These are phyloP conservation scores for Nothopassalora personata DNA, from an alignment of 2,329 filamentous ascomycete genomes.

Conservation along the genomic window DNA sequence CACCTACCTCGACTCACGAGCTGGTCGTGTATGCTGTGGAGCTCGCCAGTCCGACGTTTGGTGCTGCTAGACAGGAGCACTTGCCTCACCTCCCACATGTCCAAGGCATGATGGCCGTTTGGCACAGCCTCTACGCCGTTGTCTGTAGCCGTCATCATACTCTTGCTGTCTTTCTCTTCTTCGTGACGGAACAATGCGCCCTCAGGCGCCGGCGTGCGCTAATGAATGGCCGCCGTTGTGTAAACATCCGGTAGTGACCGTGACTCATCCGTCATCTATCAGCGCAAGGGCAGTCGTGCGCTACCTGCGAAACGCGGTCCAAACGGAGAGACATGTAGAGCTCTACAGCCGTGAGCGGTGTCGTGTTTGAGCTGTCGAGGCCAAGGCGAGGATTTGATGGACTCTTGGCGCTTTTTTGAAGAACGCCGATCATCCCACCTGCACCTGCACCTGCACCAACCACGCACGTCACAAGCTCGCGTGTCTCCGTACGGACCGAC, in stretches of 20 bases:
- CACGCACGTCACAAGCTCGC: background rate
- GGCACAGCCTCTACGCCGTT: constrained; percentile 9
- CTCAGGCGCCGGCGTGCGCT: background rate
- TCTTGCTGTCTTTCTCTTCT: background rate
- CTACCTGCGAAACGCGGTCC: background rate
- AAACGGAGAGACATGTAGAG: background rate
- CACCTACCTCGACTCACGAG: constrained; percentile 41
- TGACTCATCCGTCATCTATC: background rate
- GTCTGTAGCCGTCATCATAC: constrained; percentile 24
- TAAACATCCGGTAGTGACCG: background rate
- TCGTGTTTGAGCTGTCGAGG: background rate
- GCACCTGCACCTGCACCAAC: background rate
- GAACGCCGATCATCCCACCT: background rate
- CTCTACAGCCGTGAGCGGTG: background rate
- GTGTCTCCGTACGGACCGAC: background rate
- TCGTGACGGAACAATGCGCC: background rate
- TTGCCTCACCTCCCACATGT: constrained; percentile 29
- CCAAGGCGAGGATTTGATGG: background rate
- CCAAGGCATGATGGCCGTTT: constrained; percentile 16
- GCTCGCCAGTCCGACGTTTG: constrained; percentile 43
- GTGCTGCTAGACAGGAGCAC: constrained; percentile 45
- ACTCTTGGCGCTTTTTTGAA: background rate
- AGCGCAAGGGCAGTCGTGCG: background rate
- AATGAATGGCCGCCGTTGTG: background rate
- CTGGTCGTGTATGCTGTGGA: constrained; percentile 41